These are phyloP conservation scores for Chlamydomonas reinhardtii DNA, from an alignment of 163 green algal species.

Conservation along the genomic window DNA sequence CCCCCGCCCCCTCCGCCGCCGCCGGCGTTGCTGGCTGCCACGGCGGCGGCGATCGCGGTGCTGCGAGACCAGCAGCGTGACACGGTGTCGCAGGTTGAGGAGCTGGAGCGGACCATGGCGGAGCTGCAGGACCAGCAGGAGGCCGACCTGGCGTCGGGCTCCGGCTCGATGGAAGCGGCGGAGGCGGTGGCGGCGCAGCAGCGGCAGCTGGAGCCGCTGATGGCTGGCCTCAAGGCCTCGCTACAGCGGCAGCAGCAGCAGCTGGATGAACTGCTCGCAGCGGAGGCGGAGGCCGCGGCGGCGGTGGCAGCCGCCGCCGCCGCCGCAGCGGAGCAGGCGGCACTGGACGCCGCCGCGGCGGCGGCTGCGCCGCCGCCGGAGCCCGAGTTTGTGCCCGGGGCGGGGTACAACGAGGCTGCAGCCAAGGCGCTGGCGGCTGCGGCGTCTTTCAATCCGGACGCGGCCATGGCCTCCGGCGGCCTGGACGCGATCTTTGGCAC, in stretches of 20 bases:
- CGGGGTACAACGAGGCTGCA: too few relatives aligned
- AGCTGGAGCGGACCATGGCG: background rate
- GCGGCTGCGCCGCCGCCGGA: background rate
- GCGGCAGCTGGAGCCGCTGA: constrained; percentile 37
- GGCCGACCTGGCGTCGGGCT: too few relatives aligned
- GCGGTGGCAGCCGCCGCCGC: background rate
- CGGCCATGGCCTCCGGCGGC: too few relatives aligned
- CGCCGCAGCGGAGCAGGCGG: background rate
- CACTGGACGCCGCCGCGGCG: background rate
- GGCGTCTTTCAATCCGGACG: too few relatives aligned
- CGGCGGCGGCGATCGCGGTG: background rate
- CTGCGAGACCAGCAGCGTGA: constrained; percentile 9
- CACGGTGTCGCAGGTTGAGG: background rate
- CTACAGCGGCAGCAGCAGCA: constrained; percentile 31
- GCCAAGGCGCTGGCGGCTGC: too few relatives aligned
- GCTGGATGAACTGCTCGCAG: constrained; percentile 3
- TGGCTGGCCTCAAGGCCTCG: constrained; percentile 2
- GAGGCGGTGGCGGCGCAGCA: constrained; percentile 17
- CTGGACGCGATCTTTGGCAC: too few relatives aligned
- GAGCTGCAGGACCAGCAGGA: background rate
- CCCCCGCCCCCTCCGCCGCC: too few relatives aligned
- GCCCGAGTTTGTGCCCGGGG: background rate
- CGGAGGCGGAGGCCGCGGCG: background rate
- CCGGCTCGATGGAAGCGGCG: background rate
- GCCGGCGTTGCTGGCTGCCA: too few relatives aligned